Base-by-base conservation (phyloP, 306 rosid genomes). In the Fragaria vesca region DNA sequence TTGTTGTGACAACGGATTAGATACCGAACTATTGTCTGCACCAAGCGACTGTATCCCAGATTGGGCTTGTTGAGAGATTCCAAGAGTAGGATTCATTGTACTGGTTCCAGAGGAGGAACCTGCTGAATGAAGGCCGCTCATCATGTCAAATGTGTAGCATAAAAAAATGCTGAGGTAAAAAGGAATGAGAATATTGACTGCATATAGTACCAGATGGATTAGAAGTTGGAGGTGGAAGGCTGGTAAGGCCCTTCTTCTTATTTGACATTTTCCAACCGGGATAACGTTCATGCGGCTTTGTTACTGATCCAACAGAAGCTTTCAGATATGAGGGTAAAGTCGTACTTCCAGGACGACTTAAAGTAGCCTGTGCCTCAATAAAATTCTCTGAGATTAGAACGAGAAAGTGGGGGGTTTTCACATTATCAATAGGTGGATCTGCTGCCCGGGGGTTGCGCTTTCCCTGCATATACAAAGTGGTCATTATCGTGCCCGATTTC, bases 31-130 rank as follows among this genome's bases (percentile, higher is more conserved):
- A 85, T 83, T 87, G 86, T 75, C 87, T 82, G 77, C 84, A 12
- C 88, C 87, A 78, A 89, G 89, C 24, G 97, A 43, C 51, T 84
- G 99, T 87, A 90, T 83, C 79, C 89, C 89, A 75, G 93, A 77
- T 81, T 86, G 97, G 74, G 75, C 93, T 77, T 87, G 96, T 85
- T 95, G 97, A 81, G 97, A 66, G 88, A 93, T 93, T 85, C 97
- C 97, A 16, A 94, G 97, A 77, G 97, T 95, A 51, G 99, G 97
- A 79, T 90, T 93, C 99, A 95, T 91, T 17, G 97, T 87, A 30
- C 94, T 89, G 57, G 84, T 85, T 63, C 99, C 99, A 84, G 99
- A 93, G 76, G 97, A 84, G 75, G 85, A 87, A 82, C 86, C 96
- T 11, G 98, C 84, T 72, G 80, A 88, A 83, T 90, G 93, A 79